Percentiles rank a stretch among this genome's conserved stretches.
Evolutionary conservation across 495 filamentous ascomycete species (phyloP).

Genomic region (Baudoinia panamericana): DNA sequence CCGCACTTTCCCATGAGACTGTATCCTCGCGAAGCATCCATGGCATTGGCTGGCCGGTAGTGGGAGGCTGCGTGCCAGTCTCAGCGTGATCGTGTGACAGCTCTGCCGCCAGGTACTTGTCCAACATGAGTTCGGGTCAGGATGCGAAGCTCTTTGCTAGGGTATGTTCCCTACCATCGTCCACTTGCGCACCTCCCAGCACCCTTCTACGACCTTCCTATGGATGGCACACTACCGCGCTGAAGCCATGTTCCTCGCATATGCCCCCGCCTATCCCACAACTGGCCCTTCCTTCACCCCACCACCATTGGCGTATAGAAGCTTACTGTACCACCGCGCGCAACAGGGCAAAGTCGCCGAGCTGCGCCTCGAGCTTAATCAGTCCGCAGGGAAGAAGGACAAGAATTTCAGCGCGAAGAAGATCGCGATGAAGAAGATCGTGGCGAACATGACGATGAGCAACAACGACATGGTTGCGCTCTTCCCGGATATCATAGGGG

Average conservation of each 20-base stretch:
- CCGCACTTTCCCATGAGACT: no score
- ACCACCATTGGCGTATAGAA: constrained; percentile 12
- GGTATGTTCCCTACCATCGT: constrained; percentile 48
- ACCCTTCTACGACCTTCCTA: not conserved
- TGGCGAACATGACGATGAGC: constrained; percentile 99
- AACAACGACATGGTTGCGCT: constrained; percentile 99
- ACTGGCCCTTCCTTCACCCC: constrained; percentile 16
- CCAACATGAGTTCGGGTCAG: constrained; percentile 67
- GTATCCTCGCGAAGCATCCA: no score
- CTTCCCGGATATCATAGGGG: constrained; percentile 87
- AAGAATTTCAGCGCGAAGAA: constrained; percentile 96
- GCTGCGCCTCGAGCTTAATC: constrained; percentile 85
- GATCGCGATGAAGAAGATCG: constrained; percentile 98
- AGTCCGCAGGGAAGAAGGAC: constrained; percentile 90
- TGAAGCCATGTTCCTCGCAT: not conserved
- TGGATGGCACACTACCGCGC: not conserved
- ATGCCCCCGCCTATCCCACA: not conserved
- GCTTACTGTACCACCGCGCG: constrained; percentile 15
- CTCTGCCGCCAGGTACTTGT: no score
- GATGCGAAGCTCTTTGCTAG: constrained; percentile 99
- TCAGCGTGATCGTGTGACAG: no score
- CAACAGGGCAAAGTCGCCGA: constrained; percentile 99
- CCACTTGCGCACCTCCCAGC: not conserved
- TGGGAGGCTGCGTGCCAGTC: no score
- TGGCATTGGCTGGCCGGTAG: no score